These are phyloP conservation scores for Mucor ambiguus DNA, from an alignment of 371 early-diverging fungal species.

Conservation along the genomic window DNA sequence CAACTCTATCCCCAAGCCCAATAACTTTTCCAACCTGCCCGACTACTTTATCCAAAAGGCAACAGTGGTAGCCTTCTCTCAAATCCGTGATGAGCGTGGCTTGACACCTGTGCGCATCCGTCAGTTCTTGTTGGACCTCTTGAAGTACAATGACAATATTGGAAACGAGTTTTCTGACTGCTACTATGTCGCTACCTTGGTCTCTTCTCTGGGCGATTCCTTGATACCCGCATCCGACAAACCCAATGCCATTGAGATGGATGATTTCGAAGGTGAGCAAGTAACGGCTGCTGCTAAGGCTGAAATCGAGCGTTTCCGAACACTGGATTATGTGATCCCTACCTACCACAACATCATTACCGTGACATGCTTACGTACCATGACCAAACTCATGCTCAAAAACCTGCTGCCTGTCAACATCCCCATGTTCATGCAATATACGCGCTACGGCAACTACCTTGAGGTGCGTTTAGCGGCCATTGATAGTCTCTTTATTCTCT, in stretches of 20 bases:
- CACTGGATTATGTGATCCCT: constrained; percentile 80
- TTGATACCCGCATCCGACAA: constrained; percentile 57
- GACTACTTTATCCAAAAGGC: constrained; percentile 93
- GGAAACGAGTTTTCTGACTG: constrained; percentile 86
- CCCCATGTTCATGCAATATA: constrained; percentile 63
- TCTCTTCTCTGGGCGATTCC: constrained; percentile 73
- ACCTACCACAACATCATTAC: constrained; percentile 89
- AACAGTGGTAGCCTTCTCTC: constrained; percentile 73
- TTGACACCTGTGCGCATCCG: constrained; percentile 69
- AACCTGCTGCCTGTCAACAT: constrained; percentile 68
- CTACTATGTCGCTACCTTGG: constrained; percentile 75
- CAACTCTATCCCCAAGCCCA: constrained; percentile 75
- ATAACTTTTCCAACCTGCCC: constrained; percentile 81
- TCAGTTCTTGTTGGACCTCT: constrained; percentile 71
- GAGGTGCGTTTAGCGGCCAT: constrained; percentile 68
- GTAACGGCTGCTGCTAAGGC: constrained; percentile 59
- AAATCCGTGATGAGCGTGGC: constrained; percentile 68
- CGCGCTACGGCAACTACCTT: constrained; percentile 65
- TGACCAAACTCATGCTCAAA: constrained; percentile 61
- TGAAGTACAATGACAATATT: constrained; percentile 91
- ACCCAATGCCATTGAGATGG: constrained; percentile 14
- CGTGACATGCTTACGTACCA: constrained; percentile 64
- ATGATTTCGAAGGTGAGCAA: constrained; percentile 53
- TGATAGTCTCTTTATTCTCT: constrained; percentile 65
- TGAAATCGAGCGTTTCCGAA: constrained; percentile 82